Evolutionary conservation across 1,284 basidiomycete genomes (phyloP).

Genomic region (Ceratobasidium sp.): DNA sequence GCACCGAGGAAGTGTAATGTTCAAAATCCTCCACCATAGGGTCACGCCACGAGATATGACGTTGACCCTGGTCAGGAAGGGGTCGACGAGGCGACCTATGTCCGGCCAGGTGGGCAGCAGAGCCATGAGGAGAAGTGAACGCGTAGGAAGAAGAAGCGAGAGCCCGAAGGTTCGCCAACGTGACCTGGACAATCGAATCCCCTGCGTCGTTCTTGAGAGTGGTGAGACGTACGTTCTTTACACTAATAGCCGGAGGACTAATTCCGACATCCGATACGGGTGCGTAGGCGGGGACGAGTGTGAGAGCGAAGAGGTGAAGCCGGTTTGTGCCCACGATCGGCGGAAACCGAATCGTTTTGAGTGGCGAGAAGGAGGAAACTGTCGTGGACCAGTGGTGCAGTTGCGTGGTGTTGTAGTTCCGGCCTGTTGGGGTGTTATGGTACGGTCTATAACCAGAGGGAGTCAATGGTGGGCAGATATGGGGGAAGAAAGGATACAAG

Average conservation of each 20-base stretch:
- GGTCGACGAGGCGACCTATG: conserved; percentile 21
- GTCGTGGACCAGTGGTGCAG: conserved; percentile 64
- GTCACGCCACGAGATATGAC: conserved; percentile 50
- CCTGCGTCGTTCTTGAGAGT: conserved; percentile 60
- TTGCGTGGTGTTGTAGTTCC: conserved; percentile 50
- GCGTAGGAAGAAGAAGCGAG: conserved; percentile 1
- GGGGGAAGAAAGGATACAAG: neutral
- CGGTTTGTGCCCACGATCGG: conserved; percentile 49
- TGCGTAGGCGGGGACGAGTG: conserved; percentile 50
- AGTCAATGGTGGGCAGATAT: neutral
- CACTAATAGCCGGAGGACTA: conserved; percentile 37
- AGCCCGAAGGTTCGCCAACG: conserved; percentile 64
- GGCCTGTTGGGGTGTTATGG: conserved; percentile 12
- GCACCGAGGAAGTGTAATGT: conserved; percentile 56
- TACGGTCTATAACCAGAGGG: conserved; percentile 1
- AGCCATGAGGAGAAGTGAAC: neutral
- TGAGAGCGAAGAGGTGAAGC: conserved; percentile 56
- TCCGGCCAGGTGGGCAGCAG: neutral
- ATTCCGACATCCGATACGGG: conserved; percentile 34
- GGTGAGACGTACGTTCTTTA: conserved; percentile 61
- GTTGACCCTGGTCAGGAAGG: conserved; percentile 2
- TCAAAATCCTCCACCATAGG: conserved; percentile 49
- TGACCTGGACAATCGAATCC: conserved; percentile 63
- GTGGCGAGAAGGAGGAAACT: conserved; percentile 50
- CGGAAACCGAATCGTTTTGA: conserved; percentile 50